These are phyloP conservation scores for Cladophialophora psammophila DNA, from an alignment of 2,329 filamentous ascomycete species.

Conservation along the genomic window DNA sequence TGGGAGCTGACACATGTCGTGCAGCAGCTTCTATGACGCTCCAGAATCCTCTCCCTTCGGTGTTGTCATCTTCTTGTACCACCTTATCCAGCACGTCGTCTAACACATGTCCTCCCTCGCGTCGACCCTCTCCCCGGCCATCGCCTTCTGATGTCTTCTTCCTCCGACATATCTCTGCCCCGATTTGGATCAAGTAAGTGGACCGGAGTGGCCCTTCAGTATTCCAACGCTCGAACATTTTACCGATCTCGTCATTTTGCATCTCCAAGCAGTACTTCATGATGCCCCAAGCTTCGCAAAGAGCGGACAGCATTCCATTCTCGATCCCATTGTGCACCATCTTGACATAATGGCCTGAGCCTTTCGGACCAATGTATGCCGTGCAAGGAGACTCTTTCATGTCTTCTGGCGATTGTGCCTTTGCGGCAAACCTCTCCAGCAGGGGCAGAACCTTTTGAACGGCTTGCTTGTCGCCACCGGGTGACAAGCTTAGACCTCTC, in stretches of 20 bases:
- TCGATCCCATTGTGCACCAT: slow-evolving; percentile 16
- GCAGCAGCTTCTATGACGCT: background rate
- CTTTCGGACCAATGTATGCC: background rate
- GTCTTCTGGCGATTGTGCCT: slow-evolving; percentile 8
- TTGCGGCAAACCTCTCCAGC: slow-evolving; percentile 4
- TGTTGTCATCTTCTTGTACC: slow-evolving; percentile 12
- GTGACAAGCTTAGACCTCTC: slow-evolving; percentile 6
- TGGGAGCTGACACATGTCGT: slow-evolving; percentile 1
- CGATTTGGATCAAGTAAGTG: slow-evolving; percentile 10
- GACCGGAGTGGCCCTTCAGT: background rate
- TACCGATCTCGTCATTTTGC: slow-evolving; percentile 1
- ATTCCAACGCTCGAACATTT: background rate
- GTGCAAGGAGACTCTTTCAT: slow-evolving; percentile 3
- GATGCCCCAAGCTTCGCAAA: slow-evolving; percentile 13
- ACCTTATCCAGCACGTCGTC: slow-evolving; percentile 11
- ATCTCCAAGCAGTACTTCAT: slow-evolving; percentile 7
- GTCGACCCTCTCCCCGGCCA: too few relatives aligned
- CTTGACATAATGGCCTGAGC: slow-evolving; percentile 6
- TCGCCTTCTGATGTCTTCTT: background rate
- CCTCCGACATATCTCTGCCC: slow-evolving; percentile 10
- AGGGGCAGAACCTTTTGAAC: slow-evolving; percentile 6
- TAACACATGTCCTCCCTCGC: background rate
- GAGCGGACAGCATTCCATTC: slow-evolving; percentile 12
- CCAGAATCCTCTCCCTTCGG: slow-evolving; percentile 8
- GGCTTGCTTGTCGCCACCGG: slow-evolving; percentile 5